phyloP scores from a whole-genome alignment of 495 filamentous ascomycete species.

The Penicillium antarcticum region DNA sequence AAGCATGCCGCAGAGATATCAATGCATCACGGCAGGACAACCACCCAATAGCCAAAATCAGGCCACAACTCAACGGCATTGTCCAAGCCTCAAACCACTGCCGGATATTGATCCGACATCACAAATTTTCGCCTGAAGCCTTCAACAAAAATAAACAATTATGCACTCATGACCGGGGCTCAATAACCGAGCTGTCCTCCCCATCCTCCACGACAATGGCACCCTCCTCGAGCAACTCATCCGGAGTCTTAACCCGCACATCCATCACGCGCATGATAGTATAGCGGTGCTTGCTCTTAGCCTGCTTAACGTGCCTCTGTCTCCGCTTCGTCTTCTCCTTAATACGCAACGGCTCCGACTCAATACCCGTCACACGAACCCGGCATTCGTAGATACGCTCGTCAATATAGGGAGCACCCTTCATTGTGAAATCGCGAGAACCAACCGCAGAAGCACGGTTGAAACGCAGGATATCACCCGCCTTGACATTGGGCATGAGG shows the following conservation, averaged over 20 bases:
- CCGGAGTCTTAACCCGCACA: constrained; percentile 63
- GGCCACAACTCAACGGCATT: background rate
- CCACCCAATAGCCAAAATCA: background rate
- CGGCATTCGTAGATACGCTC: constrained; percentile 79
- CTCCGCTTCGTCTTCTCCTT: constrained; percentile 94
- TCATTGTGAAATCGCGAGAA: constrained; percentile 84
- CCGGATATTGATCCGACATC: background rate
- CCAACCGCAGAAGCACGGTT: constrained; percentile 78
- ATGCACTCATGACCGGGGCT: constrained; percentile 23
- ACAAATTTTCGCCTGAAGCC: constrained; percentile 4
- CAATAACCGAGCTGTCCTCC: constrained; percentile 19
- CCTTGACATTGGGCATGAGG: constrained; percentile 75
- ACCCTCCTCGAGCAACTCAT: constrained; percentile 50
- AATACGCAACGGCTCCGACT: constrained; percentile 80
- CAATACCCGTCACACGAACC: constrained; percentile 79
- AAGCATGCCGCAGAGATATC: constrained; percentile 23
- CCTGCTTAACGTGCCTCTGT: constrained; percentile 66
- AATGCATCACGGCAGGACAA: constrained; percentile 16
- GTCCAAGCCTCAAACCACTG: background rate
- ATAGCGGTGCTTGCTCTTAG: constrained; percentile 81
- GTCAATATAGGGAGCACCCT: constrained; percentile 74
- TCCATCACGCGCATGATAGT: constrained; percentile 85
- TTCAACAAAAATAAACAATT: background rate
- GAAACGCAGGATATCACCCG: constrained; percentile 81
- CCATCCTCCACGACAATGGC: constrained; percentile 37